Percentiles rank a stretch among this genome's conserved stretches.
Conservation (phyloP, 1,284 basidiomycete species). For the Clitocybe nebularis region DNA sequence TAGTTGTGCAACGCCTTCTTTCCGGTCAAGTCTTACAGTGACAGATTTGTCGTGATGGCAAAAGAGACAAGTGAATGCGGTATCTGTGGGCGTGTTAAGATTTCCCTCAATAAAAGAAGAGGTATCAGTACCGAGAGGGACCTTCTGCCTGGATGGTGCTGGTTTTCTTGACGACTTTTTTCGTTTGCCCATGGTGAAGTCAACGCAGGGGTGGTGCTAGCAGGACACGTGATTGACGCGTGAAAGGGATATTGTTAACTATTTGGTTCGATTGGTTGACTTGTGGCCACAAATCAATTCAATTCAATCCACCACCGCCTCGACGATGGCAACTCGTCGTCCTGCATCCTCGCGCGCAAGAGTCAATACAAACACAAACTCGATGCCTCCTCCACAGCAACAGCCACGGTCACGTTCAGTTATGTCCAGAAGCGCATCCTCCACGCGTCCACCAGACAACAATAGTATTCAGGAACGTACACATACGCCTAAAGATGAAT, state of each 20-base stretch:
- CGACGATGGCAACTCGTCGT: conserved; percentile 49
- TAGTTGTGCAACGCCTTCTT: conserved; percentile 75
- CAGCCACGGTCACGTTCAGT: conserved; percentile 35
- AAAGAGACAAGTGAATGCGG: conserved; percentile 81
- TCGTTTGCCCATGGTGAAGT: conserved; percentile 69
- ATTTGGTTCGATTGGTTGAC: conserved; percentile 10
- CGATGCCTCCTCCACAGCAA: conserved; percentile 23
- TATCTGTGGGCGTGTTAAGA: conserved; percentile 43
- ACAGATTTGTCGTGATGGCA: conserved; percentile 91
- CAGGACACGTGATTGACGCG: conserved; percentile 17
- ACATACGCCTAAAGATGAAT: conserved; percentile 32
- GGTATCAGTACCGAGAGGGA: conserved; percentile 61
- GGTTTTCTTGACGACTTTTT: conserved; percentile 83
- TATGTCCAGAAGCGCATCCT: conserved; percentile 28
- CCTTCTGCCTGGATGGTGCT: conserved; percentile 52
- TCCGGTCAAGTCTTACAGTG: conserved; percentile 80
- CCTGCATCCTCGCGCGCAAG: conserved; percentile 40
- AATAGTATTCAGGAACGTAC: conserved; percentile 18
- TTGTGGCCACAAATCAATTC: too few species aligned
- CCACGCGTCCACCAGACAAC: conserved; percentile 25
- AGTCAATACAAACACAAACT: conserved; percentile 19
- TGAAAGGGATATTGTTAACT: conserved; percentile 27
- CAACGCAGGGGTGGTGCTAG: neutral
- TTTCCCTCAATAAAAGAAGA: conserved; percentile 9
- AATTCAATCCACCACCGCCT: too few species aligned